These are phyloP conservation scores for Cyberlindnera veronae DNA, from an alignment of 805 yeast genomes.

Conservation along the genomic window DNA sequence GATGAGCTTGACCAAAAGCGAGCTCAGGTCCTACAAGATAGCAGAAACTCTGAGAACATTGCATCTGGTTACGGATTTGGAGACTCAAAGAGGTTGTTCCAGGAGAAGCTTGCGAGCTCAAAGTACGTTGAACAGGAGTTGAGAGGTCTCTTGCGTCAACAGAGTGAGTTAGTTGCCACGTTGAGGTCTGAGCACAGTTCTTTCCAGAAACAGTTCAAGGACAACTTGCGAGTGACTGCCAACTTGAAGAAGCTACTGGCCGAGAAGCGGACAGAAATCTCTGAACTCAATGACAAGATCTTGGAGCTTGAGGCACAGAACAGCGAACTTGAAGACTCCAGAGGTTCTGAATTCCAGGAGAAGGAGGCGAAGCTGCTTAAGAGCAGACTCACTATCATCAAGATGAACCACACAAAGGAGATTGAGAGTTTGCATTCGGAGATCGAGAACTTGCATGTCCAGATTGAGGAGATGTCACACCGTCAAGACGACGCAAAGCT, in stretches of 20 bases:
- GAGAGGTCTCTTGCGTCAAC: conserved; percentile 12
- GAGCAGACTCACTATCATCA: conserved; percentile 21
- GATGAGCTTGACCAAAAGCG: conserved; percentile 5
- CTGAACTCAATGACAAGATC: conserved; percentile 11
- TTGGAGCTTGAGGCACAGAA: conserved; percentile 18
- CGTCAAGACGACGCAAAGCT: conserved; percentile 9
- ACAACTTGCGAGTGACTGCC: conserved; percentile 7
- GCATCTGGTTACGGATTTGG: background rate
- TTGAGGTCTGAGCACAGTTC: conserved; percentile 17
- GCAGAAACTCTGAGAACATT: conserved; percentile 4
- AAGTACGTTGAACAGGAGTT: conserved; percentile 19
- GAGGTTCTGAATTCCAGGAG: conserved; percentile 5
- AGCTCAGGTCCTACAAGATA: background rate
- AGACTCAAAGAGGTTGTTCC: conserved; percentile 1
- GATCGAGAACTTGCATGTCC: conserved; percentile 14
- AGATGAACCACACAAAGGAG: conserved; percentile 24
- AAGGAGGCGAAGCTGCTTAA: conserved; percentile 23
- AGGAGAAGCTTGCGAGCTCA: conserved; percentile 13
- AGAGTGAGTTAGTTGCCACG: conserved; percentile 11
- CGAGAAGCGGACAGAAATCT: conserved; percentile 19
- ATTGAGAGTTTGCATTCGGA: conserved; percentile 16
- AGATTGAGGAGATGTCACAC: conserved; percentile 1
- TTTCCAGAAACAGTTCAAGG: conserved; percentile 16
- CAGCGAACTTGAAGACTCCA: conserved; percentile 9
- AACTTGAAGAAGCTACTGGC: conserved; percentile 17